Evolutionary conservation across 192 early-diverging fungal genomes (phyloP), one percentile per base, ranked within the genome.

Genomic region (Backusella morwellensis): DNA sequence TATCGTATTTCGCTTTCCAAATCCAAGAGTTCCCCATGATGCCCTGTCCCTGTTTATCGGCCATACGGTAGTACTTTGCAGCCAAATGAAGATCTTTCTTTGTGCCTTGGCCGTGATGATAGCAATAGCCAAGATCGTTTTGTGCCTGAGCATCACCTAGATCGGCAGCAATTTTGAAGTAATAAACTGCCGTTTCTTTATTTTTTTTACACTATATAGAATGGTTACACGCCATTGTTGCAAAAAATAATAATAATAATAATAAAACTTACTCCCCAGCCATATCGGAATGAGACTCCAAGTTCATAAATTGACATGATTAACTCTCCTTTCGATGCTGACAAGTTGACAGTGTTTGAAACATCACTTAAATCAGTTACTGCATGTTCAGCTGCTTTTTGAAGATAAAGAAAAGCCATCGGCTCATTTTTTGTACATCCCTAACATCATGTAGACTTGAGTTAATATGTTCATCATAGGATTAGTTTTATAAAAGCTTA

Each of bases 11-110:
- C 40, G 90, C 83, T 78, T 94, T 94, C 70, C 86, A 93, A 32
- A 94, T 94, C 93, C 93, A 94, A 50, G 92, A 93, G 68, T 92
- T 94, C 50, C 93, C 92, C 80, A 94, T 84, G n/a, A 93, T 84
- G 47, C 90, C 85, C 14, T 85, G 77, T 15, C 93, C 93, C 75
- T 94, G 91, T 15, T 87, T 86, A 59, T 89, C 88, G 0, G 93
- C 93, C 77, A 93, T 79, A 9, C 93, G 91, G 80, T 91, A 94
- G 79, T 93, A 94, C 70, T 89, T 90, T 3, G 93, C 93, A 19
- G 93, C 91, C 50, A 88, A 83, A 68, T 85, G 88, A 85, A 87
- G 87, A 73, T 93, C 90, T 74, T 89, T 88, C 73, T 91, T 92
- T 44, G 91, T 88, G 14, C 93, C 93, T 35, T 90, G 88, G 23